Evolutionary conservation across 495 filamentous ascomycete species (phyloP).

Genomic region (Penicillium cosmopolitanum): DNA sequence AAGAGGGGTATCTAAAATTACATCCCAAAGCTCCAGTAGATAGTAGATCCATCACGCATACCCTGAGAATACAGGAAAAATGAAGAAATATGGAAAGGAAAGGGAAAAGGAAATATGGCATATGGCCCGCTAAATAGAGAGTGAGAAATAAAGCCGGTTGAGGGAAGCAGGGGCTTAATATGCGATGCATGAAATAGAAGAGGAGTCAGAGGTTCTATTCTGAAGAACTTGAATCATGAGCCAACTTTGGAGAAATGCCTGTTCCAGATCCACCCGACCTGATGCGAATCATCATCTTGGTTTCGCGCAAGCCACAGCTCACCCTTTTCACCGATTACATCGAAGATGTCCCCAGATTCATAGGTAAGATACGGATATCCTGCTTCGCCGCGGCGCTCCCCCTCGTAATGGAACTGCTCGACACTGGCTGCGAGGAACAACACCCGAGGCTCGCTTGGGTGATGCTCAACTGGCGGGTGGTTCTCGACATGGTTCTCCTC

Average conservation of each 20-base stretch:
- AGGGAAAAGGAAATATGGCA: not conserved
- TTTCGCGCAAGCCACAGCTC: conserved; percentile 98
- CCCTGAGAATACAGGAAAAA: conserved; percentile 11
- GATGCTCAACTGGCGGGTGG: conserved; percentile 24
- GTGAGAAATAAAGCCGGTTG: too few species aligned
- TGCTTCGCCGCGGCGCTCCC: conserved; percentile 78
- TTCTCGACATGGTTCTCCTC: conserved; percentile 22
- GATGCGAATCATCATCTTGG: conserved; percentile 78
- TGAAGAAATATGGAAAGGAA: not conserved
- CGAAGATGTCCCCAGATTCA: conserved; percentile 88
- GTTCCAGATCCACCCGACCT: conserved; percentile 98
- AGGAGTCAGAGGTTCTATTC: not conserved
- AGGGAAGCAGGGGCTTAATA: not conserved
- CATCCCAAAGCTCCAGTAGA: conserved; percentile 20
- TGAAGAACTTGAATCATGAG: not conserved
- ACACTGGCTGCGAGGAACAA: conserved; percentile 92
- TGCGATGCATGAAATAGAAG: not conserved
- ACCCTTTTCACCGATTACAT: conserved; percentile 92
- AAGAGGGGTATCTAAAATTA: conserved; percentile 35
- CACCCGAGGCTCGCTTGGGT: conserved; percentile 49
- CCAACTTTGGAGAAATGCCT: conserved; percentile 85
- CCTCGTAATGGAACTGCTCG: conserved; percentile 95
- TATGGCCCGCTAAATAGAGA: not conserved
- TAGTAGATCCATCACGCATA: conserved; percentile 13
- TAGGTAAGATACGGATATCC: conserved; percentile 97